Base-by-base conservation (phyloP, 2,329 filamentous ascomycete genomes). In the Corinectria fuckeliana region DNA sequence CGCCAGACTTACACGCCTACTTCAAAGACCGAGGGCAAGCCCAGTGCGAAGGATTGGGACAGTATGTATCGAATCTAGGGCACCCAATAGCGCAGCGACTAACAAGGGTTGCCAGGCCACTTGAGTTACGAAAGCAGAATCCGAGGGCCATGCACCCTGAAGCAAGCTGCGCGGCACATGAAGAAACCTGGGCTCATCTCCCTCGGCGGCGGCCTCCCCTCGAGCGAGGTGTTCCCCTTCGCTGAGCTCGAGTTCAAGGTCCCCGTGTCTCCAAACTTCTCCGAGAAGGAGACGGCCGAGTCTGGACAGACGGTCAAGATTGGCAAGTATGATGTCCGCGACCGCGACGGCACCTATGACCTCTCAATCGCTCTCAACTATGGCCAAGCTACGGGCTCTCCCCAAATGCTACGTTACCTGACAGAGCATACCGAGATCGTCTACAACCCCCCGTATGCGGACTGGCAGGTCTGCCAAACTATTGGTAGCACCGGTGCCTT, bases 351-450 rank as follows among this genome's bases (percentile, higher is more conserved):
- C 42, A 72, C 70, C 8, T 85, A 85, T 67, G 95, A 99, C 77
- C 85, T 99, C 50, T 87, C 91, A 44, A 92, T 96, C 62, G 91
- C 91, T 1, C 88, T 97, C 74, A 98, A 99, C 78, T 99, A 99
- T 75, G 92, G 91, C 30, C 93, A 97, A 78, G 89, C 93, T 8
- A 88, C 88, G 16, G 95, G 95, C 16, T 87, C 92, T 10, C 90
- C 92, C 3, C 95, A 97, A 78, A 82, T 99, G 75, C 80, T 97
- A 63, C 88, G 95, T 60, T 98, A 91, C 79, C 83, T 98, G 50
- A 96, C 93, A 0, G 95, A 99, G 80, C 95, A 98, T 77, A 96
- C 93, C 0, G 94, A 99, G 78, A 87, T 98, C 56, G 88, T 97
- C 14, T 91, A 92, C 76, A 83, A 87, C 61, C 93, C 94, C 14